phyloP scores from a whole-genome alignment of 371 early-diverging fungal genomes.

The Enterospora canceri region DNA sequence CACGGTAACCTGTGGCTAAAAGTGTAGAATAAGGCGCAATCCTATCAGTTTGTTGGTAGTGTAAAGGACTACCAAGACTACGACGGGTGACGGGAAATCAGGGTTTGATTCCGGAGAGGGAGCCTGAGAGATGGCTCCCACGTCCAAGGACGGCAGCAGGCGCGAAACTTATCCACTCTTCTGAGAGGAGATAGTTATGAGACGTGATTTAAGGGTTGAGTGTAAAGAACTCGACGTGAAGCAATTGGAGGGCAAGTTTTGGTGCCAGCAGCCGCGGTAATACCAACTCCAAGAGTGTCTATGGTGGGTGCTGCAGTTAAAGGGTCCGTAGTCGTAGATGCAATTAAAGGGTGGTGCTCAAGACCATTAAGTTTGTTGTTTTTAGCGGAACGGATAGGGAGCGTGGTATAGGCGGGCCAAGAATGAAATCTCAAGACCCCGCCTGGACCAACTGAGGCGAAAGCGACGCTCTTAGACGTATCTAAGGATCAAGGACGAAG shows the following conservation, averaged over 20 bases:
- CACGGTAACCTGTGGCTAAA: conserved; percentile 23
- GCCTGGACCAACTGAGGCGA: conserved; percentile 57
- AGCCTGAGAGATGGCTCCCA: conserved; percentile 42
- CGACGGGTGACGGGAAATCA: conserved; percentile 34
- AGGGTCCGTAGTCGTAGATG: conserved; percentile 32
- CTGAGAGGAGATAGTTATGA: conserved; percentile 32
- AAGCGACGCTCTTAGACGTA: conserved; percentile 59
- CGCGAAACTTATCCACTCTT: conserved; percentile 37
- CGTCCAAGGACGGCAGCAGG: conserved; percentile 43
- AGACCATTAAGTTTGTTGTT: not conserved
- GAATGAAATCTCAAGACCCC: conserved; percentile 59
- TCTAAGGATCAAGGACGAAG: conserved; percentile 65
- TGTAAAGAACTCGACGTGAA: not conserved
- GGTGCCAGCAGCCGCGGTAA: conserved; percentile 44
- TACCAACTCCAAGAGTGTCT: conserved; percentile 35
- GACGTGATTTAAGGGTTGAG: not conserved
- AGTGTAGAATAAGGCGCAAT: conserved; percentile 15
- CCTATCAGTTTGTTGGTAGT: conserved; percentile 37
- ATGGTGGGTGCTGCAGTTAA: conserved; percentile 40
- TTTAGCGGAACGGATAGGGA: conserved; percentile 14
- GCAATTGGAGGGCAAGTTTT: conserved; percentile 33
- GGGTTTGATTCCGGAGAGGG: conserved; percentile 38
- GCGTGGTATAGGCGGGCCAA: conserved; percentile 27
- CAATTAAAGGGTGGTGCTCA: conserved; percentile 2
- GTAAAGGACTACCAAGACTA: conserved; percentile 34